Evolutionary conservation across 177 flowering plant species (phyloP).

Genomic region (Telopea speciosissima): DNA sequence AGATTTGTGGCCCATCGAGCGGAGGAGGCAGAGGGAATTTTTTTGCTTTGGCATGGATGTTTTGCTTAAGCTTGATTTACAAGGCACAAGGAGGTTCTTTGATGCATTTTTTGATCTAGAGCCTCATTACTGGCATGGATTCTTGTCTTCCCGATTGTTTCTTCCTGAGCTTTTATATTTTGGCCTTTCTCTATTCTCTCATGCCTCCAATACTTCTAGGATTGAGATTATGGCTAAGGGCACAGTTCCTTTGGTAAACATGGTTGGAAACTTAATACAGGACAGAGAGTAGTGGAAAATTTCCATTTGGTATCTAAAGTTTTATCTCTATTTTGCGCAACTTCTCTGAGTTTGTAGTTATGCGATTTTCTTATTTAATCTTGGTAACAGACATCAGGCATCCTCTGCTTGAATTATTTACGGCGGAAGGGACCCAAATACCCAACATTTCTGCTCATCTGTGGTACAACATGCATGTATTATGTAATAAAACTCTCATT

Average conservation of each 20-base stretch:
- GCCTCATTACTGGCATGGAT: conserved; percentile 91
- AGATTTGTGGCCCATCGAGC: conserved; percentile 77
- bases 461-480: background rate
- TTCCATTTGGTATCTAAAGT: conserved; percentile 4
- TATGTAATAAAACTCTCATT: background rate
- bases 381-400: background rate
- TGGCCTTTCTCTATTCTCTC: conserved; percentile 75
- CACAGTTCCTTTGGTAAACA: conserved; percentile 66
- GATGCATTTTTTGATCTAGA: conserved; percentile 86
- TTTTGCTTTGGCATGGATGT: conserved; percentile 96
- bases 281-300: conserved; percentile 44
- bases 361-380: conserved; percentile 1
- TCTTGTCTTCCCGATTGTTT: conserved; percentile 79
- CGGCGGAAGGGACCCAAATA: background rate
- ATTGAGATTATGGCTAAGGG: conserved; percentile 88
- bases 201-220: conserved; percentile 76
- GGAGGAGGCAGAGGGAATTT: conserved; percentile 86
- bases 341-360: background rate
- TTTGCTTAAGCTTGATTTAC: conserved; percentile 77
- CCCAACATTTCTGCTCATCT: background rate
- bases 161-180: conserved; percentile 76
- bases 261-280: conserved; percentile 63
- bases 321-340: conserved; percentile 1
- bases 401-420: background rate
- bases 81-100: conserved; percentile 75